Conservation (phyloP, 2,329 filamentous ascomycete genomes). For the Meredithiella fracta region DNA sequence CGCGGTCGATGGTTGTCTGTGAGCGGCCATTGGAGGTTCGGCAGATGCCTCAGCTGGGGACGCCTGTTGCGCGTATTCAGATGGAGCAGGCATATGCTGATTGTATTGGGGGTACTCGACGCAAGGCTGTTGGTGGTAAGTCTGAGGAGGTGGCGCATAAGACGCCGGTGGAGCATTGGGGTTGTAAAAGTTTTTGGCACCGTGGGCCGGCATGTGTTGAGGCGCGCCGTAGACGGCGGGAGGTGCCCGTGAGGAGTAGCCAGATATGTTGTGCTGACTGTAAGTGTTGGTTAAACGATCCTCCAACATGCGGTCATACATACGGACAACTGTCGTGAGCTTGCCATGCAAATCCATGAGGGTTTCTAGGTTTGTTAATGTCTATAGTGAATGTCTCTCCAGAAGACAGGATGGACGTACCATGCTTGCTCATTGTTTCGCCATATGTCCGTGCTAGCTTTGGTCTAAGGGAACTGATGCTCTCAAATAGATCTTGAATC, state of each 20-base stretch:
- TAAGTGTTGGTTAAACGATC: constrained; percentile 88
- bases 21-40: not conserved
- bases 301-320: constrained; percentile 96
- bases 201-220: constrained; percentile 26
- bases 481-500: constrained; percentile 95
- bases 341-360: constrained; percentile 89
- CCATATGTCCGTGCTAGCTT: constrained; percentile 92
- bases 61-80: constrained; percentile 17
- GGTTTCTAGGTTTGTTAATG: constrained; percentile 43
- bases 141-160: not conserved
- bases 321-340: constrained; percentile 84
- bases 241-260: constrained; percentile 37
- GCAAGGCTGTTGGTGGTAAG: constrained; percentile 12
- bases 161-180: constrained; percentile 18
- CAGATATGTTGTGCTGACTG: constrained; percentile 56
- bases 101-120: constrained; percentile 21
- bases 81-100: constrained; percentile 16
- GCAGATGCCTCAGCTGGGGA: constrained; percentile 14
- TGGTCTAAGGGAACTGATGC: constrained; percentile 80
- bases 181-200: constrained; percentile 74
- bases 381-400: too few relatives aligned
- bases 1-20: constrained; percentile 15
- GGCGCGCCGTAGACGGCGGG: constrained; percentile 33
- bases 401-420: constrained; percentile 41
- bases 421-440: constrained; percentile 99